Conservation (phyloP, 2,329 filamentous ascomycete genomes). For the Pseudogymnoascus sp. region DNA sequence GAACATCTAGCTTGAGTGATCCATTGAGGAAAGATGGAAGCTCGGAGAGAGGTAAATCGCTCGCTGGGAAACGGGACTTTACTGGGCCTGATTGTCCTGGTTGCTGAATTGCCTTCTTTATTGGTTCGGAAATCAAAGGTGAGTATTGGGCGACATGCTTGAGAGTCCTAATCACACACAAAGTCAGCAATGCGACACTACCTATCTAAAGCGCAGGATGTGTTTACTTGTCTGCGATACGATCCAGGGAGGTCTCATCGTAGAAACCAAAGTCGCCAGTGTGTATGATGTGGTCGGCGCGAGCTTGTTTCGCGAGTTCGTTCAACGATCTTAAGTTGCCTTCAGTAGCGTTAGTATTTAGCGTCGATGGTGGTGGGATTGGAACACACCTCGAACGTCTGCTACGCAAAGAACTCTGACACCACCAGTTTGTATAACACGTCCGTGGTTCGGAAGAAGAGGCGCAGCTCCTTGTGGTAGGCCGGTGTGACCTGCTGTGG, state of each 20-base stretch:
- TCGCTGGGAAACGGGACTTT: conserved; percentile 75
- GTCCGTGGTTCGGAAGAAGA: conserved; percentile 60
- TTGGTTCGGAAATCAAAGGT: conserved; percentile 74
- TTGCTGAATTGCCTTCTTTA: conserved; percentile 60
- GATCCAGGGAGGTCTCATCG: conserved; percentile 88
- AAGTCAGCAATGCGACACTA: conserved; percentile 13
- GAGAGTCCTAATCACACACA: conserved; percentile 59
- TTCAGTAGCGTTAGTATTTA: conserved; percentile 35
- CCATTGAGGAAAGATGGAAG: conserved; percentile 82
- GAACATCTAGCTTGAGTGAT: conserved; percentile 84
- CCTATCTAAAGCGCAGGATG: neutral
- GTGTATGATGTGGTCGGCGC: conserved; percentile 95
- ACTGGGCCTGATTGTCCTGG: conserved; percentile 65
- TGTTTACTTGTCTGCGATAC: conserved; percentile 92
- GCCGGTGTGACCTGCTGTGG: conserved; percentile 37
- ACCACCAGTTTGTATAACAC: conserved; percentile 57
- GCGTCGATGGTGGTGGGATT: neutral
- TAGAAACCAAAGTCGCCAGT: conserved; percentile 99
- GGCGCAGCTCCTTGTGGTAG: conserved; percentile 54
- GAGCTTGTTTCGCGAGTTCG: conserved; percentile 88
- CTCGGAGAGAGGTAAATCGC: conserved; percentile 86
- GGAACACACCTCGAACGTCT: conserved; percentile 58
- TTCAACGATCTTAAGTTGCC: conserved; percentile 94
- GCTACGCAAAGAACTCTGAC: conserved; percentile 64
- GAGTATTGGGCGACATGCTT: conserved; percentile 99